Evolutionary conservation across 2,329 filamentous ascomycete genomes (phyloP).

Genomic region (Pseudogymnoascus pannorum): DNA sequence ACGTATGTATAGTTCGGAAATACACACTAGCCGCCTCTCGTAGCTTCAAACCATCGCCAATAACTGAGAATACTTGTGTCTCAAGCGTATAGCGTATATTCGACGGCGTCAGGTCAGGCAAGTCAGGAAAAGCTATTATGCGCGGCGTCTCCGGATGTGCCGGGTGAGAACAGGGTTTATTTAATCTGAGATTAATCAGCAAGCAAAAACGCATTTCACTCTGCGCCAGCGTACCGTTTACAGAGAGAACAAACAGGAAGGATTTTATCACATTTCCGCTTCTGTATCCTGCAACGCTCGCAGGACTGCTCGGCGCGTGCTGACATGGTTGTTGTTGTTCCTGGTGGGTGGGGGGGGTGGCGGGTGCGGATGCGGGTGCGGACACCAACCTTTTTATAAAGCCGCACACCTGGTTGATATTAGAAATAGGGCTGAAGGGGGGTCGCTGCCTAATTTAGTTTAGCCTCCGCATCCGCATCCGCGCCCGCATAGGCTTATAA

Average conservation of each 20-base stretch:
- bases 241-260: background rate
- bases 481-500: background rate
- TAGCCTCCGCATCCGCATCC: background rate
- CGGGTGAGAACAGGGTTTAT: background rate
- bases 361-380: background rate
- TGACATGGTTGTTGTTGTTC: background rate
- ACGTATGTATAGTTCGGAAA: background rate
- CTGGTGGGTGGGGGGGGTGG: too few species aligned
- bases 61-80: background rate
- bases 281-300: background rate
- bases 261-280: background rate
- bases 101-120: background rate
- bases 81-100: background rate
- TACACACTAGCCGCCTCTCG: background rate
- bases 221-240: background rate
- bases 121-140: background rate
- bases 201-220: background rate
- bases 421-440: background rate
- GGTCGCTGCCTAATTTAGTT: background rate
- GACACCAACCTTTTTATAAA: background rate
- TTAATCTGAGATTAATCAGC: background rate
- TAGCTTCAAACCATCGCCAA: background rate
- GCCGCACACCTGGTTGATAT: background rate
- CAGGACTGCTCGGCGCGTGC: background rate
- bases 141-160: background rate